Evolutionary conservation across 2,329 filamentous ascomycete species (phyloP).

Genomic region (Chaetomiaceae sp.): DNA sequence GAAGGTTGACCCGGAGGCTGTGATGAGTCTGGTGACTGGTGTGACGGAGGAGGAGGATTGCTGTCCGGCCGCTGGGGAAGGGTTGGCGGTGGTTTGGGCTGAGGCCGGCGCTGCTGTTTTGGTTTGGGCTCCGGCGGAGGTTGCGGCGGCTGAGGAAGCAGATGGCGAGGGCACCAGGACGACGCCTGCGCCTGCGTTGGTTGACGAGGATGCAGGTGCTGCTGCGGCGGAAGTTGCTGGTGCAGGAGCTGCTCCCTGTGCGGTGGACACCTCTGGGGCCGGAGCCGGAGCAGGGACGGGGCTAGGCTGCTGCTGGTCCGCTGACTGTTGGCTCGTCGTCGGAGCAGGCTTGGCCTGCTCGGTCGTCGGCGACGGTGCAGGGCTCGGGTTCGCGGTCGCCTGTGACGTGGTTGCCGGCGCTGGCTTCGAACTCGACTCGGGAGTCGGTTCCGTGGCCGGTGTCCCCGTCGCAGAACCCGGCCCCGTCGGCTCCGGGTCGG

Average conservation of each 20-base stretch:
- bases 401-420: background rate
- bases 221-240: slow-evolving; percentile 7
- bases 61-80: background rate
- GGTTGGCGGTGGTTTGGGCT: background rate
- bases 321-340: background rate
- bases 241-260: background rate
- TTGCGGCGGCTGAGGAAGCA: background rate
- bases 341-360: background rate
- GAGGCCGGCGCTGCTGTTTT: background rate
- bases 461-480: slow-evolving; percentile 9
- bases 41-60: background rate
- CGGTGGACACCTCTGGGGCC: slow-evolving; percentile 2
- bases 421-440: background rate
- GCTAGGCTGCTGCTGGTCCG: background rate
- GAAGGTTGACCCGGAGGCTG: slow-evolving; percentile 14
- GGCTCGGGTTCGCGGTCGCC: background rate
- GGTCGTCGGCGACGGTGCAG: background rate
- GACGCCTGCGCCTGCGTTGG: background rate
- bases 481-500: slow-evolving; percentile 7
- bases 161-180: background rate
- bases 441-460: slow-evolving; percentile 3
- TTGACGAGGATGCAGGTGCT: background rate
- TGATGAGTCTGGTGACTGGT: slow-evolving; percentile 1
- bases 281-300: slow-evolving; percentile 2
- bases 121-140: background rate